Evolutionary conservation across 192 early-diverging fungal genomes (phyloP).

Genomic region (Coemansia umbellata): DNA sequence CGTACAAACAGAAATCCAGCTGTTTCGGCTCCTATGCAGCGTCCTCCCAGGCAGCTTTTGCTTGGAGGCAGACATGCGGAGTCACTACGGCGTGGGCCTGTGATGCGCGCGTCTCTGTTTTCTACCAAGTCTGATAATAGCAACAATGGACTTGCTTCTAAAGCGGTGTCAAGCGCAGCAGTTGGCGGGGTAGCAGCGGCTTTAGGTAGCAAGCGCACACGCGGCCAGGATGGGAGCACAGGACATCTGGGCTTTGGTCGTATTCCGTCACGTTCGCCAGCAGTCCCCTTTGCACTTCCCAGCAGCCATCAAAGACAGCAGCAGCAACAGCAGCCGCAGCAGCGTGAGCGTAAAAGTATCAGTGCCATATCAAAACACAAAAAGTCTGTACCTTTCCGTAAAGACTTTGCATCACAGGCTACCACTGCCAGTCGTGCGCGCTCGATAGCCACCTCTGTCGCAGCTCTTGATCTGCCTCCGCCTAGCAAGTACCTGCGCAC

Average conservation of each 20-base stretch:
- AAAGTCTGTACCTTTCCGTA: neutral
- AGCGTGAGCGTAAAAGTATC: too few relatives aligned
- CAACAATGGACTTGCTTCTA: too few relatives aligned
- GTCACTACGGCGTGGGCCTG: constrained; percentile 29
- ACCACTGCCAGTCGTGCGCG: neutral
- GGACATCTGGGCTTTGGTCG: neutral
- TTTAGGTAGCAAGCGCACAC: too few relatives aligned
- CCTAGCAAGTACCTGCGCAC: constrained; percentile 40
- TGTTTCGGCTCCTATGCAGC: neutral
- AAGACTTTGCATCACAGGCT: neutral
- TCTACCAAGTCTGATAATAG: constrained; percentile 6
- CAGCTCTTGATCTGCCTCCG: constrained; percentile 29
- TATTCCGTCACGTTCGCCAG: constrained; percentile 15
- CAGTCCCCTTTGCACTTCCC: constrained; percentile 7
- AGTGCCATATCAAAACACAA: neutral
- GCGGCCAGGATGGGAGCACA: neutral
- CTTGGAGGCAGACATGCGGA: constrained; percentile 24
- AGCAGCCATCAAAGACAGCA: neutral
- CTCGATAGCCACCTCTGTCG: constrained; percentile 5
- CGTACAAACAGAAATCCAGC: too few relatives aligned
- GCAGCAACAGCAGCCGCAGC: neutral
- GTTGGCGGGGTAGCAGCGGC: too few relatives aligned
- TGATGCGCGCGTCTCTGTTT: constrained; percentile 48
- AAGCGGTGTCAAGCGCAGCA: too few relatives aligned
- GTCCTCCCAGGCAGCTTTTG: constrained; percentile 21